A percentile compares a stretch with the other conserved stretches of the same genome.
Conservation (phyloP, 1,139 yeast species). For the Sporopachydermia cereana region DNA sequence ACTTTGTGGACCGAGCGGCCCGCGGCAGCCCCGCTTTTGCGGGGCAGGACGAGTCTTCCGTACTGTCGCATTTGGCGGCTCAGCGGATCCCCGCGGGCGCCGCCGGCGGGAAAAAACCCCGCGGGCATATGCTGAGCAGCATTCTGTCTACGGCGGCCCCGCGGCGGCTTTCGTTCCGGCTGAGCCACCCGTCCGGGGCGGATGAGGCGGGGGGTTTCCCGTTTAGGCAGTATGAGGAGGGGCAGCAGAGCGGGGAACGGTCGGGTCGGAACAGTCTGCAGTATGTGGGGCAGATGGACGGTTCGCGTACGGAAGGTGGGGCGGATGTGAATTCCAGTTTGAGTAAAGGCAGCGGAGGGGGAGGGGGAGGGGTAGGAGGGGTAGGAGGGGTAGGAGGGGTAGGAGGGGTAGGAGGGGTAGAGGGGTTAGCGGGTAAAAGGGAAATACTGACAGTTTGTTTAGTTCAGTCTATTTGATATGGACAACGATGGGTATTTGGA, state of each 20-base stretch:
- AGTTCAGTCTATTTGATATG: slow-evolving; percentile 80
- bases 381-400: neutral
- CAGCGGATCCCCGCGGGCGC: neutral
- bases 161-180: neutral
- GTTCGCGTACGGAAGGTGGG: neutral
- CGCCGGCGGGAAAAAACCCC: neutral
- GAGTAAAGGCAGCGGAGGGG: neutral
- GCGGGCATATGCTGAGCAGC: neutral
- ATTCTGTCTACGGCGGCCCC: neutral
- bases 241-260: neutral
- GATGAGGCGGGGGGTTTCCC: neutral
- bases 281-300: neutral
- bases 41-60: neutral
- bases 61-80: neutral
- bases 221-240: neutral
- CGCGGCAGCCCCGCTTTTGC: neutral
- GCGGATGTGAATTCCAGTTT: neutral
- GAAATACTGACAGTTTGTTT: no score
- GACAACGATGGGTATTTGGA: slow-evolving; percentile 84
- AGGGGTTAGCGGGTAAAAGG: no score
- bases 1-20: neutral
- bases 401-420: neutral
- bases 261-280: neutral
- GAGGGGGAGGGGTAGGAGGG: neutral
- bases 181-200: neutral